A percentile compares a stretch with the other conserved stretches of the same genome.
phyloP scores from a whole-genome alignment of 2,329 filamentous ascomycete genomes.

The Ceratocystis destructans region DNA sequence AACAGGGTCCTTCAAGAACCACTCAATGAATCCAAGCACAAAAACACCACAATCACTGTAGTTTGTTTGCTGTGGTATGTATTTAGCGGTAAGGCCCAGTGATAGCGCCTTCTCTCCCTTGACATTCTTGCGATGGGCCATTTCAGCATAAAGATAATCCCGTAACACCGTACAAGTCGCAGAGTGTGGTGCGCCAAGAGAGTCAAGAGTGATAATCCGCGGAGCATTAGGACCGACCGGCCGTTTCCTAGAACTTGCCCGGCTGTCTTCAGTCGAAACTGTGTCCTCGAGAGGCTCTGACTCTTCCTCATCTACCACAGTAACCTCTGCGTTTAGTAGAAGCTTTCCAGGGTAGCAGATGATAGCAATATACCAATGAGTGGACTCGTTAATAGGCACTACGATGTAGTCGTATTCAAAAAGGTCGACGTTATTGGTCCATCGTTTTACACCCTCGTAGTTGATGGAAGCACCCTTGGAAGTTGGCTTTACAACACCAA shows the following conservation, averaged over 20 bases:
- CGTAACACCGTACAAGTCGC: slow-evolving; percentile 54
- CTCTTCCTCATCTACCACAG: not conserved
- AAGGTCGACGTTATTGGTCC: slow-evolving; percentile 76
- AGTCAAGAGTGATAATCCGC: slow-evolving; percentile 77
- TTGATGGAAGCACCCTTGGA: slow-evolving; percentile 46
- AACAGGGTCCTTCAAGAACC: slow-evolving; percentile 65
- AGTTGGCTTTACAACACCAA: slow-evolving; percentile 52
- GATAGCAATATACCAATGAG: slow-evolving; percentile 90
- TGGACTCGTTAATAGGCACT: slow-evolving; percentile 75
- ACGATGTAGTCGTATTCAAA: slow-evolving; percentile 80
- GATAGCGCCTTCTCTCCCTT: slow-evolving; percentile 28
- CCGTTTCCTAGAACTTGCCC: not conserved
- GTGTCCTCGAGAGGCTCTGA: not conserved
- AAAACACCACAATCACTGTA: slow-evolving; percentile 83
- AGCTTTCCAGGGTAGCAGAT: slow-evolving; percentile 75
- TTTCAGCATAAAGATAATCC: slow-evolving; percentile 64
- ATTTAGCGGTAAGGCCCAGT: slow-evolving; percentile 51
- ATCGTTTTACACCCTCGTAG: slow-evolving; percentile 71
- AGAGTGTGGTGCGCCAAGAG: slow-evolving; percentile 52
- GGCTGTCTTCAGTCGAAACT: not conserved
- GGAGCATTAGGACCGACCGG: slow-evolving; percentile 39
- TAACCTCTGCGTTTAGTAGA: slow-evolving; percentile 24
- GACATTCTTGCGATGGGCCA: slow-evolving; percentile 43
- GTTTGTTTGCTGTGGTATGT: slow-evolving; percentile 69
- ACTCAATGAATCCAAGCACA: slow-evolving; percentile 68